Conservation (phyloP, 805 yeast genomes). For the Ogataea methylovora region DNA sequence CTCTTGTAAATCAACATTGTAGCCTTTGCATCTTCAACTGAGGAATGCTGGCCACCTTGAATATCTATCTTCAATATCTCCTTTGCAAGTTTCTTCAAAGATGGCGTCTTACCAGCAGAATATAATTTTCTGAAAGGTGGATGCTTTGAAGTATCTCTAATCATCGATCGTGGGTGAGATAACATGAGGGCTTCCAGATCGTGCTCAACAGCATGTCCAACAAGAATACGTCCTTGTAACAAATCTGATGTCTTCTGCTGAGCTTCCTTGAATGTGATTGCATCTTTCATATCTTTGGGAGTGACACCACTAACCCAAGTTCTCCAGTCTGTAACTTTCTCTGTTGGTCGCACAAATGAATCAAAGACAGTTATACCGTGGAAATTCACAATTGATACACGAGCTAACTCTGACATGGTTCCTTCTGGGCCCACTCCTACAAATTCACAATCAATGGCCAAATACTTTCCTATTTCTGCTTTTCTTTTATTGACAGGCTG, state of each 20-base stretch:
- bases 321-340: conserved; percentile 81
- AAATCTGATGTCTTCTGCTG: conserved; percentile 48
- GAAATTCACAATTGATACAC: conserved; percentile 82
- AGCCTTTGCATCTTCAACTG: conserved; percentile 86
- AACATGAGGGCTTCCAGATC: conserved; percentile 65
- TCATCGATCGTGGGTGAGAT: conserved; percentile 55
- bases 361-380: conserved; percentile 70
- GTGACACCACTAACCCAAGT: conserved; percentile 88
- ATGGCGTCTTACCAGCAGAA: conserved; percentile 64
- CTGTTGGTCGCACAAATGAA: conserved; percentile 66
- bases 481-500: conserved; percentile 16
- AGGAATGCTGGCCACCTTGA: conserved; percentile 72
- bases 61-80: conserved; percentile 53
- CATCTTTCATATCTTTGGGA: conserved; percentile 60
- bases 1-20: conserved; percentile 74
- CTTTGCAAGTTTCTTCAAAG: conserved; percentile 56
- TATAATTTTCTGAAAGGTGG: conserved; percentile 47
- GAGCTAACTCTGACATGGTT: conserved; percentile 60
- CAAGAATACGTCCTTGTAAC: conserved; percentile 48
- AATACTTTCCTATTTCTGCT: conserved; percentile 55
- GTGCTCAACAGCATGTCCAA: conserved; percentile 82
- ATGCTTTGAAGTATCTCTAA: conserved; percentile 70
- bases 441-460: conserved; percentile 91
- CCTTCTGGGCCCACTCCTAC: conserved; percentile 86
- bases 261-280: conserved; percentile 60